These are phyloP conservation scores for Podaxis sp. DNA, from an alignment of 768 basidiomycete genomes.

Conservation along the genomic window DNA sequence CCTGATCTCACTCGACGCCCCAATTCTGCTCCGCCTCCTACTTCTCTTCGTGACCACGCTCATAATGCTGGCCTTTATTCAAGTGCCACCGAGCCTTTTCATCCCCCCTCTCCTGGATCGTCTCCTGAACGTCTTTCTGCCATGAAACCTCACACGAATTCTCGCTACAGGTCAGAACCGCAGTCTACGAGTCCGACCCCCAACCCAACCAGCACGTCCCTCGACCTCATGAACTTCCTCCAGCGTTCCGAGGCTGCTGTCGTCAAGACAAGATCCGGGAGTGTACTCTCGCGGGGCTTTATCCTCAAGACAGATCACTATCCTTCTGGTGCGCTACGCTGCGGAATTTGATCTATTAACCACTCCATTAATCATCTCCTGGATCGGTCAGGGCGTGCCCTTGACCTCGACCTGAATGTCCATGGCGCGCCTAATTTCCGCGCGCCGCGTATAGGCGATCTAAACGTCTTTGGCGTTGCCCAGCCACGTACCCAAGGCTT, in stretches of 20 bases:
- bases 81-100: background rate
- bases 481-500: constrained; percentile 94
- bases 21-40: constrained; percentile 4
- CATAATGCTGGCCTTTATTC: background rate
- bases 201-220: constrained; percentile 24
- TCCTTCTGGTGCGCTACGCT: constrained; percentile 56
- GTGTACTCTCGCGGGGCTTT: constrained; percentile 83
- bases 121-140: constrained; percentile 1
- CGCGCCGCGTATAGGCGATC: constrained; percentile 69
- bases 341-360: background rate
- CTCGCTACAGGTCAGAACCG: background rate
- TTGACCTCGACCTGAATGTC: constrained; percentile 88
- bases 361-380: background rate
- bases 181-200: background rate
- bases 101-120: background rate
- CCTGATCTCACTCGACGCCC: background rate
- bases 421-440: constrained; percentile 97
- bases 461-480: constrained; percentile 94
- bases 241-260: constrained; percentile 69
- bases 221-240: constrained; percentile 64
- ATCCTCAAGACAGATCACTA: constrained; percentile 95
- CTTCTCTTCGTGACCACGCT: background rate
- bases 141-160: background rate
- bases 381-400: constrained; percentile 65
- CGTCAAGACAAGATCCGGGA: constrained; percentile 81